Conservation (phyloP, 2,329 filamentous ascomycete genomes). For the Curvularia sp. region DNA sequence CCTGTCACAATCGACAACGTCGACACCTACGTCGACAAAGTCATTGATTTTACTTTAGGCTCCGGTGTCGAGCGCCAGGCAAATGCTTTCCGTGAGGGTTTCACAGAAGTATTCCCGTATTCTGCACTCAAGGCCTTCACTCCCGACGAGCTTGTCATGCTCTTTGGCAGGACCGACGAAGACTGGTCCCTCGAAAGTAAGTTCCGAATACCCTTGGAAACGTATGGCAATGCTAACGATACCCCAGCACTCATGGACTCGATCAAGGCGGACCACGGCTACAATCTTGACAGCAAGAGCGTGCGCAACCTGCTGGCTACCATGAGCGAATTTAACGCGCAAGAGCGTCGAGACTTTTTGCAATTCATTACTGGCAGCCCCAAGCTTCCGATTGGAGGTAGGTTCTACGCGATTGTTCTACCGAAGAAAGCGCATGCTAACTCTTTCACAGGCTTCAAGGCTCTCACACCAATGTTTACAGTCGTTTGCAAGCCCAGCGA, state of each 20-base stretch:
- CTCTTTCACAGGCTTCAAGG: slow-evolving; percentile 79
- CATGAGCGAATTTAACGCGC: slow-evolving; percentile 83
- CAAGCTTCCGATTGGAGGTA: slow-evolving; percentile 97
- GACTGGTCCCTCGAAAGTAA: slow-evolving; percentile 98
- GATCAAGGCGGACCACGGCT: slow-evolving; percentile 97
- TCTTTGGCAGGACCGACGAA: slow-evolving; percentile 91
- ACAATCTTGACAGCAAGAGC: slow-evolving; percentile 97
- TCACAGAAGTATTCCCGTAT: slow-evolving; percentile 96
- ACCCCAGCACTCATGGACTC: slow-evolving; percentile 87
- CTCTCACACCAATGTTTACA: slow-evolving; percentile 96
- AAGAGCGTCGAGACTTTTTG: slow-evolving; percentile 87
- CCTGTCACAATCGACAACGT: slow-evolving; percentile 90
- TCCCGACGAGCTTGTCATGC: slow-evolving; percentile 89
- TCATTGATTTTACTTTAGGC: slow-evolving; percentile 91
- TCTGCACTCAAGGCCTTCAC: slow-evolving; percentile 92
- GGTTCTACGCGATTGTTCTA: slow-evolving; percentile 34
- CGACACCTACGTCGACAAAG: slow-evolving; percentile 83
- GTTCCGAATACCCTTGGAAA: slow-evolving; percentile 49
- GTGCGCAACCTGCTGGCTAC: slow-evolving; percentile 91
- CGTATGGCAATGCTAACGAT: slow-evolving; percentile 35
- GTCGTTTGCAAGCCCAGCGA: slow-evolving; percentile 99
- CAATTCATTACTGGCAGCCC: slow-evolving; percentile 98
- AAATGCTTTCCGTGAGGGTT: slow-evolving; percentile 87
- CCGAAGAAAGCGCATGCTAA: slow-evolving; percentile 1
- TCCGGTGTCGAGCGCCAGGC: slow-evolving; percentile 86